Base-by-base conservation (phyloP, 345 rosid genomes). In the Xanthoceras sorbifolium region DNA sequence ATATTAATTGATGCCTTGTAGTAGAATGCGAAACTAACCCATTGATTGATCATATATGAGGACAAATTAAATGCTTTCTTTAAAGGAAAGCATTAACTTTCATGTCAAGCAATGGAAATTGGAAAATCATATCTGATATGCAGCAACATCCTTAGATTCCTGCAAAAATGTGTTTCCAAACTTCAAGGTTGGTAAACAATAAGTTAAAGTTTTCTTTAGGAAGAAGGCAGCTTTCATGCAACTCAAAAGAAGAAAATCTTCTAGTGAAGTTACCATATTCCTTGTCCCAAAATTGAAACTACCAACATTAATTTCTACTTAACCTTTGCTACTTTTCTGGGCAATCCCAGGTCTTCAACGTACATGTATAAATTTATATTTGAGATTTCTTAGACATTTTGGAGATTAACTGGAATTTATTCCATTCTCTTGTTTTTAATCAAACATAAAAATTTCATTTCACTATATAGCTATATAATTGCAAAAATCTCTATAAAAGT, bases 11-110 rank as follows among this genome's bases (percentile, higher is more conserved):
- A 36, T n/a, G 7, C 17, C 59, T 26, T 62, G 32, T 42, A 5
- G 15, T 23, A 28, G 23, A 20, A 44, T 28, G 34, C 70, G 23
- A 48, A 7, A 22, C 28, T 9, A 44, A 18, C 9, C 5, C 25
- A 0, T 44, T 46, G 14, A 15, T 34, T 60, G 44, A 42, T 22
- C 17, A 42, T 62, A 73, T 61, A 73, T 73, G 62, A 17, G 61
- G 4, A 59, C 31, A 31, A 59, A 5, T 48, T 11, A 34, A 9
- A 76, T 23, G 75, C 18, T 81, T 80, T 62, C 87, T 77, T 89
- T 25, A 68, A 80, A 59, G 42, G 28, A 75, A 71, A 85, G 81
- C 72, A 22, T 57, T n/a, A 82, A 84, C 83, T 72, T 81, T 11
- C 69, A 48, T 54, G 76, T 32, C 25, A 86, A 85, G 88, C 44